phyloP scores from a whole-genome alignment of 208 protist genomes.

The Balamuthia mandrillaris region DNA sequence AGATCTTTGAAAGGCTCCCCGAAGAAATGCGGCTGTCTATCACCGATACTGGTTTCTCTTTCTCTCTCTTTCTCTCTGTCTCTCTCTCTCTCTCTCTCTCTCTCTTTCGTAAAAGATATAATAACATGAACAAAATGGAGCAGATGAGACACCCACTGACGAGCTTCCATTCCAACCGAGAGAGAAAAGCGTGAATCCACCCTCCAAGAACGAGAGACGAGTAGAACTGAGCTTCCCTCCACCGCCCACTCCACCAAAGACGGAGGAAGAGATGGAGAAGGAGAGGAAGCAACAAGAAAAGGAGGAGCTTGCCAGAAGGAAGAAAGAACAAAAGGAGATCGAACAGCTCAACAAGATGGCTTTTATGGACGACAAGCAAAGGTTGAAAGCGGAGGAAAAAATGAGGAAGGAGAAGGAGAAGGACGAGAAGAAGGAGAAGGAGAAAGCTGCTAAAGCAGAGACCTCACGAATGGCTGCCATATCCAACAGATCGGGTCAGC shows the following conservation, averaged over 20 bases:
- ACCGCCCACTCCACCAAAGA: conserved; percentile 18
- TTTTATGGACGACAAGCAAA: conserved; percentile 33
- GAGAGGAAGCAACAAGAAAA: conserved; percentile 25
- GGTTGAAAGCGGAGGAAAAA: not conserved
- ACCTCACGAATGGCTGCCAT: not conserved
- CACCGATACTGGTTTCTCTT: not conserved
- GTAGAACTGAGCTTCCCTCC: conserved; percentile 32
- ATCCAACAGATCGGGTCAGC: not conserved
- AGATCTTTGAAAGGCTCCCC: conserved; percentile 22
- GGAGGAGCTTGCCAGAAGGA: not conserved
- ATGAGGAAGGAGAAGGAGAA: conserved; percentile 12
- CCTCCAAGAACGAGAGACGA: not conserved
- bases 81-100: not conserved
- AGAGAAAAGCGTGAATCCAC: conserved; percentile 27
- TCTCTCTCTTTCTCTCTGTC: not conserved
- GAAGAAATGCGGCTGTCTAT: conserved; percentile 25
- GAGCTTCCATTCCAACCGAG: conserved; percentile 6
- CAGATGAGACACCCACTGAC: not conserved
- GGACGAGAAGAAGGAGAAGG: conserved; percentile 25
- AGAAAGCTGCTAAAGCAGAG: not conserved
- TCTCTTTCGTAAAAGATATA: not conserved
- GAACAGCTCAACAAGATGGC: conserved; percentile 8
- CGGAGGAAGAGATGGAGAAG: conserved; percentile 19
- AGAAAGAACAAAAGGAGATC: not conserved
- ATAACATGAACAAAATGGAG: not conserved